phyloP scores from a whole-genome alignment of 805 yeast species.

The Komagataella pseudopastoris region DNA sequence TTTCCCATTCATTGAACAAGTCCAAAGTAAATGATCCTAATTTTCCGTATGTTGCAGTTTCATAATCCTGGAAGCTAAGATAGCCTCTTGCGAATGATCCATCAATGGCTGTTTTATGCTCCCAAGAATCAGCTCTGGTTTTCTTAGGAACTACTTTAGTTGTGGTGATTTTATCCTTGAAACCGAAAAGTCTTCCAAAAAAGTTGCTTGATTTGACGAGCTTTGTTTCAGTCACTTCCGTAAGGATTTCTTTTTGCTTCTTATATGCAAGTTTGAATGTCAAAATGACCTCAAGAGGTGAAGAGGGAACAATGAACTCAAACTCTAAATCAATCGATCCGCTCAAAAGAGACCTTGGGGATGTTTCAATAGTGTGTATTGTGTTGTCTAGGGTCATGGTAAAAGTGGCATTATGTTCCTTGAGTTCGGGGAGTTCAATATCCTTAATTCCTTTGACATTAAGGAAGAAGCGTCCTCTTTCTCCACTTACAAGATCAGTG shows the following conservation, averaged over 20 bases:
- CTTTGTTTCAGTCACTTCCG: slow-evolving; percentile 46
- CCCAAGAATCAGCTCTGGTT: slow-evolving; percentile 43
- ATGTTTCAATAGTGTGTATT: slow-evolving; percentile 59
- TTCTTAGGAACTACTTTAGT: slow-evolving; percentile 39
- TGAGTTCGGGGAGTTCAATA: slow-evolving; percentile 32
- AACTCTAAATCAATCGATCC: slow-evolving; percentile 56
- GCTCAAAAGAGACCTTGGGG: slow-evolving; percentile 14
- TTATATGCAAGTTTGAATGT: slow-evolving; percentile 60
- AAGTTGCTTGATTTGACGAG: slow-evolving; percentile 17
- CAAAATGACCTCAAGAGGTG: slow-evolving; percentile 44
- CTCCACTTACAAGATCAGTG: slow-evolving; percentile 12
- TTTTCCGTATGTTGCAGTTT: slow-evolving; percentile 39
- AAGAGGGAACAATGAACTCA: slow-evolving; percentile 51
- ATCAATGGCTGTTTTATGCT: slow-evolving; percentile 55
- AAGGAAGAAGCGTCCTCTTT: slow-evolving; percentile 39
- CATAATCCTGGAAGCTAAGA: slow-evolving; percentile 46
- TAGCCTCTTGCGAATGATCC: slow-evolving; percentile 83
- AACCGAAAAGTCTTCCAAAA: slow-evolving; percentile 17
- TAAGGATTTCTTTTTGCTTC: slow-evolving; percentile 32
- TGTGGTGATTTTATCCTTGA: slow-evolving; percentile 29
- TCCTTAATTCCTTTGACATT: slow-evolving; percentile 31
- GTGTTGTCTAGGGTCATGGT: slow-evolving; percentile 65
- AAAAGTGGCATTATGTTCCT: slow-evolving; percentile 31
- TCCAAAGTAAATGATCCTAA: slow-evolving; percentile 33
- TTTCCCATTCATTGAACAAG: slow-evolving; percentile 77